These are phyloP conservation scores for Begonia fuchsioides DNA, from an alignment of 306 rosid genomes.

Conservation along the genomic window DNA sequence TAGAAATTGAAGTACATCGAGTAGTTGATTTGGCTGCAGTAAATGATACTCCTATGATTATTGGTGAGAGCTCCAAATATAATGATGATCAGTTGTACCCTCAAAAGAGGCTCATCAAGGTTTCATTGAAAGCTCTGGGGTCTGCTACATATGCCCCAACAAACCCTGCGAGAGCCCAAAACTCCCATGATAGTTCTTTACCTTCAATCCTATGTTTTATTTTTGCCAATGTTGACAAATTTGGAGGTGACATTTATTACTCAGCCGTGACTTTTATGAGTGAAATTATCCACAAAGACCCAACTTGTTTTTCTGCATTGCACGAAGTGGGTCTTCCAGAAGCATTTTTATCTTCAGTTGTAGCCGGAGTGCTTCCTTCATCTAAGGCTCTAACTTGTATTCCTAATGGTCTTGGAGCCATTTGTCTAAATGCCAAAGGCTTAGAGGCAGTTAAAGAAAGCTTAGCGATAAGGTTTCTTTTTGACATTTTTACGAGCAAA, in stretches of 20 bases:
- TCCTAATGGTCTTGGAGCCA: conserved; percentile 94
- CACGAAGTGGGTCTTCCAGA: conserved; percentile 93
- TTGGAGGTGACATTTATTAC: conserved; percentile 93
- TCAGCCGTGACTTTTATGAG: conserved; percentile 97
- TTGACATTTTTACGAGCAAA: conserved; percentile 74
- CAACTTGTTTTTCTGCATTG: conserved; percentile 65
- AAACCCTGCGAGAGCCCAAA: conserved; percentile 53
- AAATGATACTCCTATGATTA: conserved; percentile 30
- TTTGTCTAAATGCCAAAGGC: conserved; percentile 87
- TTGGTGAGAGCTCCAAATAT: conserved; percentile 60
- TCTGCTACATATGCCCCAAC: conserved; percentile 84
- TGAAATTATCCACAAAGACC: conserved; percentile 95
- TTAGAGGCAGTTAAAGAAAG: conserved; percentile 73
- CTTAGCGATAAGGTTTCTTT: conserved; percentile 59
- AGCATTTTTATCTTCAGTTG: conserved; percentile 77
- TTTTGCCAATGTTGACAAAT: conserved; percentile 59
- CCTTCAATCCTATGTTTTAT: conserved; percentile 57
- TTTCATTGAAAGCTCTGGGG: conserved; percentile 85
- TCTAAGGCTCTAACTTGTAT: conserved; percentile 80
- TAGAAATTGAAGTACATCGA: conserved; percentile 68
- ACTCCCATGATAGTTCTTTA: conserved; percentile 52
- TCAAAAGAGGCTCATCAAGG: conserved; percentile 80
- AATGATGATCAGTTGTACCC: conserved; percentile 52
- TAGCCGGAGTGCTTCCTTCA: conserved; percentile 74
- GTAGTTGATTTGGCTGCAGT: conserved; percentile 51